phyloP scores from a whole-genome alignment of 1,139 yeast genomes.

The Taphrina wiesneri region DNA sequence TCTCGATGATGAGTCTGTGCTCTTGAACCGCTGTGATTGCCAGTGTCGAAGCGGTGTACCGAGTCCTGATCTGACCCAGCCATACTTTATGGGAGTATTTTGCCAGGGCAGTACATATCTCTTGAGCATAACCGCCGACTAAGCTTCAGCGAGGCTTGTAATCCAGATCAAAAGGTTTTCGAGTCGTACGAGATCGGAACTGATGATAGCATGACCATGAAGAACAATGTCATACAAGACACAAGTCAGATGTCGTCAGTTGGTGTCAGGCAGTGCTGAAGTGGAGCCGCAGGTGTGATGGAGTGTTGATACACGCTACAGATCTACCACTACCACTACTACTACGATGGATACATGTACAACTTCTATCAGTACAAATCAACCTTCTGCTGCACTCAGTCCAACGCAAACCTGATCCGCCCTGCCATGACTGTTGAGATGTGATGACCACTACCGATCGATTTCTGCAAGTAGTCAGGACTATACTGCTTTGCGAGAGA shows the following conservation, averaged over 20 bases:
- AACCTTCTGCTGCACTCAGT: neutral
- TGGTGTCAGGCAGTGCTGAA: neutral
- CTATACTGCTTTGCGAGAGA: neutral
- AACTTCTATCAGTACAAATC: neutral
- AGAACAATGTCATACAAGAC: neutral
- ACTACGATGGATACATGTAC: neutral
- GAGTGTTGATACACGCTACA: neutral
- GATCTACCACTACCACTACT: neutral
- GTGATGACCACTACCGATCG: neutral
- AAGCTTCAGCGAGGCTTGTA: neutral
- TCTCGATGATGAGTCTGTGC: neutral
- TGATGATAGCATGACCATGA: neutral
- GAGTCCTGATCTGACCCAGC: neutral
- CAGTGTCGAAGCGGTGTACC: neutral
- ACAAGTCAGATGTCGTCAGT: neutral
- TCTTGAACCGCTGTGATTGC: neutral
- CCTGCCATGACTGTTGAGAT: neutral
- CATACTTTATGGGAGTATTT: neutral
- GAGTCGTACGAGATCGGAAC: too few species aligned
- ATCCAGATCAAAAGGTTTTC: too few species aligned
- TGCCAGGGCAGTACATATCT: neutral
- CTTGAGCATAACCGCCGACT: neutral
- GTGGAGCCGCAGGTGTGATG: neutral
- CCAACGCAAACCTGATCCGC: neutral
- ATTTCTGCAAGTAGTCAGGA: neutral